A percentile compares a stretch with the other conserved stretches of the same genome.
These are phyloP conservation scores for Cenococcum geophilum DNA, from an alignment of 495 filamentous ascomycete genomes.

Conservation along the genomic window DNA sequence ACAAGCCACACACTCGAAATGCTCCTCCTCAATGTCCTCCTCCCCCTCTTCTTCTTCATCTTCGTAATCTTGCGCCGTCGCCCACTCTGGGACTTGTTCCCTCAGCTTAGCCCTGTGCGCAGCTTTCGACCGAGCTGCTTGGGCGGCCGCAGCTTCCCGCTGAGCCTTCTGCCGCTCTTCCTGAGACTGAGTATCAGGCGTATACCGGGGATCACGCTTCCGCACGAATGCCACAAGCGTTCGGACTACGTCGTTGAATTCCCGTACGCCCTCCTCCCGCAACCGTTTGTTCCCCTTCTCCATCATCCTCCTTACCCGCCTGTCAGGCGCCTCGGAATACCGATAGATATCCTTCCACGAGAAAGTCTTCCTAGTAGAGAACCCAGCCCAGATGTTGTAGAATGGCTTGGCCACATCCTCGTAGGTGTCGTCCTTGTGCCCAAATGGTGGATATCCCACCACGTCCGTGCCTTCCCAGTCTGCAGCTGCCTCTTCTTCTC, in stretches of 20 bases:
- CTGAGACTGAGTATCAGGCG: constrained; percentile 61
- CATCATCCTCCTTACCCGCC: constrained; percentile 74
- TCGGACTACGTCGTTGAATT: constrained; percentile 90
- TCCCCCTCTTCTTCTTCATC: constrained; percentile 53
- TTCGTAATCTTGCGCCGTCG: constrained; percentile 48
- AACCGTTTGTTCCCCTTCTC: constrained; percentile 90
- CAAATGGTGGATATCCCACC: constrained; percentile 73
- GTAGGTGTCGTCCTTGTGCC: constrained; percentile 58
- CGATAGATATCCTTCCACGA: constrained; percentile 83
- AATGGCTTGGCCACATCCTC: constrained; percentile 70
- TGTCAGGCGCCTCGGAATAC: constrained; percentile 78
- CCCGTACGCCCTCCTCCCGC: constrained; percentile 73
- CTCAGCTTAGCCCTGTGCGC: constrained; percentile 70
- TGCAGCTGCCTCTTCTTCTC: constrained; percentile 69
- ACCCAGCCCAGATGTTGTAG: constrained; percentile 74
- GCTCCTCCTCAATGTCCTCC: constrained; percentile 47
- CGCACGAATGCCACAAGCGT: constrained; percentile 85
- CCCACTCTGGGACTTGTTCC: constrained; percentile 72
- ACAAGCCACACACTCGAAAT: constrained; percentile 86
- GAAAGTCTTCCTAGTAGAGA: constrained; percentile 79
- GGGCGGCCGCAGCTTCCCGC: constrained; percentile 70
- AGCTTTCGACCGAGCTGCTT: constrained; percentile 76
- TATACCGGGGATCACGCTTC: constrained; percentile 84
- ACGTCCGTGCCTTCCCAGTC: constrained; percentile 56
- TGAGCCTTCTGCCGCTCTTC: constrained; percentile 73